Base-by-base conservation (phyloP, 2,329 filamentous ascomycete species). In the Ascochyta fabae region DNA sequence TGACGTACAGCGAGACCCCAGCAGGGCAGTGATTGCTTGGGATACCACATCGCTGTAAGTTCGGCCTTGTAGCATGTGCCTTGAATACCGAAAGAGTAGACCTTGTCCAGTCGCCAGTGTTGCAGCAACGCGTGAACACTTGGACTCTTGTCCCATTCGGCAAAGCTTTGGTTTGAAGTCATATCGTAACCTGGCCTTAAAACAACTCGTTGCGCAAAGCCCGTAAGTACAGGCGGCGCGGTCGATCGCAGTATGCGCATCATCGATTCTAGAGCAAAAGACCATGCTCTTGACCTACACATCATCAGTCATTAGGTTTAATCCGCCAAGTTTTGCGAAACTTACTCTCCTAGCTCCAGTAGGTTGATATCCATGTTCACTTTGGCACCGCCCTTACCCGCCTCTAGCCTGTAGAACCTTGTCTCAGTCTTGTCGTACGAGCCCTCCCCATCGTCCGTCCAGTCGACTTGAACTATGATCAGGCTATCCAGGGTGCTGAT, bases 1-100 rank as follows among this genome's bases (percentile, higher is more conserved):
- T 73, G 72, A 35, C 69, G 70, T 15, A 75, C 56, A 27, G 55
- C 53, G 16, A 74, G 54, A 15, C 70, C 70, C 71, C 71, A 75
- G 42, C 66, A 68, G n/a, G 69, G 66, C 1, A 43, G 19, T 1
- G 42, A 43, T 15, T 61, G 42, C 2, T 31, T 12, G 1, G 67
- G 65, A 27, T 73, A 70, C 70, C 71, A 74, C 66, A 72, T 71
- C 2, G 55, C 56, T 0, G 55, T 53, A 6, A 59, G 33, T 34
- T 74, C 70, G 10, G 67, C 65, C 22, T 62, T 66, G 53, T 73
- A 75, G 15, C 52, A 53, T 3, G 70, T 73, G 0, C 67, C 53
- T 34, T 54, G 58, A 27, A 75, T 61, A 1, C 66, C 67, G 38
- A 74, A 73, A 1, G 66, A 66, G 48, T 72, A 73, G 2, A 71